Base-by-base conservation (phyloP, 257 asterid genomes). In the Paraleonurus japonicus region DNA sequence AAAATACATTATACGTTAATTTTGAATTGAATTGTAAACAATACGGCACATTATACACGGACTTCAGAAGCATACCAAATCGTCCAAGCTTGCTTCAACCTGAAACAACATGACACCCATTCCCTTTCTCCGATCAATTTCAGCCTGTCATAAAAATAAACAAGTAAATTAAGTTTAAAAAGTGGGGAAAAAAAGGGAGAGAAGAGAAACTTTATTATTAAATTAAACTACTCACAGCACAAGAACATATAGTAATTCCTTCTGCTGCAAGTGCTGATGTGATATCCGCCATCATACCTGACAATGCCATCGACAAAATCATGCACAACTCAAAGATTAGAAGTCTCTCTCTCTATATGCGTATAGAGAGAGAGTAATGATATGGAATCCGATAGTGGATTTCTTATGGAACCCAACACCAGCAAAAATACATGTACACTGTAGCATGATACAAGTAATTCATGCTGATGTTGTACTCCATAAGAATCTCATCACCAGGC, bases 231-330 rank as follows among this genome's bases (percentile, higher is more conserved):
- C 98, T 92, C 73, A 92, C 98, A 79, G 85, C 89, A 80, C 98
- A 92, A 76, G 98, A 90, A 75, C 88, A 88, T 70, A 92, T 90
- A 7, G 82, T 73, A 67, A 92, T 65, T 65, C 96, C 92, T 66
- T 50, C 88, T 55, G 96, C 91, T 72, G 96, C 88, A 73, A 92
- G 80, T 64, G 91, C 87, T 71, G 95, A 72, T 53, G 97, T 87
- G 76, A 90, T 67, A 69, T 92, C 98, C 1, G 91, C 98, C 95
- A 92, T 85, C 92, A 92, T 90, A 61, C 97, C 98, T 92, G 81
- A 65, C 24, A 60, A 28, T 47, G 1, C 7, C 15, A 7, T 30
- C 12, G 2, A 28, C n/a, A 61, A n/a, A 65, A 70, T 16, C 64
- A 59, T 48, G 60, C 35, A 28, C 71, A 16, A 22, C 26, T 13